phyloP scores from a whole-genome alignment of 2,329 filamentous ascomycete species.

The Pyricularia sp. region DNA sequence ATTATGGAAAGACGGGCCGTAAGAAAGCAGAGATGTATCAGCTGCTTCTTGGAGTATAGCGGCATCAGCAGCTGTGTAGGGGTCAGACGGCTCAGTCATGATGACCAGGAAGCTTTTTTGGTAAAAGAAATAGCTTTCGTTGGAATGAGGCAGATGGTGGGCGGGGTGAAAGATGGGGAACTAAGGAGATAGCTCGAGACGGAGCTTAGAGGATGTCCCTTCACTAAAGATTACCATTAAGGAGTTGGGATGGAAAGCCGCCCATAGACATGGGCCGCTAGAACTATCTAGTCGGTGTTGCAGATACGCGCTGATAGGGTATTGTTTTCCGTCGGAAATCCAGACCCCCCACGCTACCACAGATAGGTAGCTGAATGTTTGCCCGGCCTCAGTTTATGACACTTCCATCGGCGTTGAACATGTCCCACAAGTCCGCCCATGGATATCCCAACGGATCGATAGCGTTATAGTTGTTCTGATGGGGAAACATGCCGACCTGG shows the following conservation, averaged over 20 bases:
- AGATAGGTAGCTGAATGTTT: not conserved
- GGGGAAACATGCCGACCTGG: not conserved
- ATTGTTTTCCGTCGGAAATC: not conserved
- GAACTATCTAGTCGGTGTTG: too few relatives aligned
- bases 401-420: conserved; percentile 3
- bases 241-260: not conserved
- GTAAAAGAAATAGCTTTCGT: not conserved
- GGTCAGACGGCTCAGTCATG: not conserved
- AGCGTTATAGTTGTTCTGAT: conserved; percentile 1
- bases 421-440: conserved; percentile 4
- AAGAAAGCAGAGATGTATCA: not conserved
- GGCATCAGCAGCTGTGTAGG: not conserved
- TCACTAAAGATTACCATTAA: not conserved
- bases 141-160: not conserved
- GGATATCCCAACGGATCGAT: conserved; percentile 2
- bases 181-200: not conserved
- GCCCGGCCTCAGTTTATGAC: not conserved
- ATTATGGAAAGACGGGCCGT: not conserved
- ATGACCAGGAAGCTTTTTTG: not conserved
- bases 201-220: not conserved
- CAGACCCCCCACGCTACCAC: not conserved
- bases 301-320: not conserved
- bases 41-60: not conserved
- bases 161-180: not conserved
- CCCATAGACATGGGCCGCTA: not conserved